Conservation (phyloP, 768 basidiomycete species). For the Boletus reticulatus region DNA sequence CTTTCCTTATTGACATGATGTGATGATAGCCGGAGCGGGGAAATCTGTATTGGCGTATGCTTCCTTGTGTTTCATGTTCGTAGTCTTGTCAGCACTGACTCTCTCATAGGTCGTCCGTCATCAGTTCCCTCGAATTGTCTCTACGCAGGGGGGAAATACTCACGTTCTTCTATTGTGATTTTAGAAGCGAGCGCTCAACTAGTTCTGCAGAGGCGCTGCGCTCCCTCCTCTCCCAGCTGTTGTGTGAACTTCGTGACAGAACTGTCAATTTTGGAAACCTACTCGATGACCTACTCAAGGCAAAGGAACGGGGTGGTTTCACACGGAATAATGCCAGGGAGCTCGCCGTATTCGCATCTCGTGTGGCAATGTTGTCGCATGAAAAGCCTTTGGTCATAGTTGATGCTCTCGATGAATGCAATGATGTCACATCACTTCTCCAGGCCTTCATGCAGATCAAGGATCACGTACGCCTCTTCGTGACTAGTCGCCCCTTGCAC, state of each 20-base stretch:
- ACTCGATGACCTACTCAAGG: not conserved
- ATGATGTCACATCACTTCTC: not conserved
- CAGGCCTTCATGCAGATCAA: not conserved
- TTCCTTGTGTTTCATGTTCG: too few relatives aligned
- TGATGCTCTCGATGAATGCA: slow-evolving; percentile 1
- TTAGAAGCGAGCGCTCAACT: not conserved
- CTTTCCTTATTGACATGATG: not conserved
- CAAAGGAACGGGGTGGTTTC: not conserved
- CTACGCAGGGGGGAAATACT: not conserved
- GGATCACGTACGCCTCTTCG: not conserved
- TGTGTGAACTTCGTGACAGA: not conserved
- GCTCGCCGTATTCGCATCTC: not conserved
- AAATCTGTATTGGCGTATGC: not conserved
- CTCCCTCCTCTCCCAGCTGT: not conserved
- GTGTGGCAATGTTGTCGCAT: not conserved
- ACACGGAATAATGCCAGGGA: not conserved
- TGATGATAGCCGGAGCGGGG: not conserved
- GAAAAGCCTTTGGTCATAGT: not conserved
- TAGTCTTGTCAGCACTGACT: too few relatives aligned
- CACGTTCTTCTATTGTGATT: not conserved
- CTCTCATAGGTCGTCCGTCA: not conserved
- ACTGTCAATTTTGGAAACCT: not conserved
- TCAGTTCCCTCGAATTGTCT: not conserved
- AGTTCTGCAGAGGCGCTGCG: not conserved
- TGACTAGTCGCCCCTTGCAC: not conserved